Base-by-base conservation (phyloP, 2,329 filamentous ascomycete species). In the Colletotrichum costaricense region DNA sequence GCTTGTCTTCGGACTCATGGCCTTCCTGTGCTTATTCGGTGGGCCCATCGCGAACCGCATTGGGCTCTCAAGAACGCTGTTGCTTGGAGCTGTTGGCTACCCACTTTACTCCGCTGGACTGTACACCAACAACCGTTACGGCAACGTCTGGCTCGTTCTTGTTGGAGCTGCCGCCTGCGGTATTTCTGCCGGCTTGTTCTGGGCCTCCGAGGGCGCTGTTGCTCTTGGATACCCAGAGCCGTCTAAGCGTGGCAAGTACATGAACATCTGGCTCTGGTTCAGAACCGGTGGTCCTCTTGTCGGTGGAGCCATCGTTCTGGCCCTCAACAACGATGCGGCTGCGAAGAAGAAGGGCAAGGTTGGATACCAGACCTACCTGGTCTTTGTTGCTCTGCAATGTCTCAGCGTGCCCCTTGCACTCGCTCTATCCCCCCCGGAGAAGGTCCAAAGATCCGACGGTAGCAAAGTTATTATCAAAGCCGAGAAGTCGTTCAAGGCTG, bases 101-200 rank as follows among this genome's bases (percentile, higher is more conserved):
- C 85, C 86, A 0, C 69, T 88, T 26, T 88, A 88, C 73, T 78
- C 79, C 2, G 86, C 85, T 8, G 85, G 84, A 2, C 78, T 89
- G 0, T 88, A 88, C 76, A 82, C 82, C 63, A 87, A 87, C 76
- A 87, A 87, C 76, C 81, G 84, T 4, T 88, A 82, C 74, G 87
- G 87, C 6, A 88, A 86, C 62, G 84, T 82, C 16, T 89, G 87
- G 87, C 83, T 88, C 35, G 86, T 88, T 1, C 80, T 88, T 0
- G 77, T 88, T 5, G 87, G 86, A 22, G 84, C 86, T 4, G 86
- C 83, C 1, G 79, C 83, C 4, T 88, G 86, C 76, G 87, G 87
- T 35, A 76, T 87, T 28, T 85, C 83, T 1, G 86, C 86, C 0
- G 86, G 86, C 1, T 78, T 88, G 1, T 88, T 88, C 79, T 88